phyloP scores from a whole-genome alignment of 208 protist species.

The Wallacemonas sp. region DNA sequence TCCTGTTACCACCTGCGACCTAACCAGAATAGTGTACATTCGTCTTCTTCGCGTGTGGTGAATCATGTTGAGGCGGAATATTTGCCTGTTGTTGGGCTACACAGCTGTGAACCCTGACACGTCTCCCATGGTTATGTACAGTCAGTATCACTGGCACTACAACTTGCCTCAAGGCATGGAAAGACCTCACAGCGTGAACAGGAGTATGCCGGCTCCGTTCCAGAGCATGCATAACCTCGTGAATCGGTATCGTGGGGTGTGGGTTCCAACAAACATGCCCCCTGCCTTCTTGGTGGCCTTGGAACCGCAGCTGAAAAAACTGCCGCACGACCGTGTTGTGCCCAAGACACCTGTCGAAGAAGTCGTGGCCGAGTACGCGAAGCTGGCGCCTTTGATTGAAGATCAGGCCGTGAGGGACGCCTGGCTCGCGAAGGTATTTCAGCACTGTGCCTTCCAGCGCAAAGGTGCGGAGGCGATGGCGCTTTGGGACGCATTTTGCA shows the following conservation, averaged over 20 bases:
- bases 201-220: conserved; percentile 65
- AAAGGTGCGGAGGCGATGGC: conserved; percentile 59
- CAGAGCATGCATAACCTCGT: conserved; percentile 59
- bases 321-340: conserved; percentile 74
- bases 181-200: conserved; percentile 78
- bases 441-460: conserved; percentile 84
- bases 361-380: conserved; percentile 76
- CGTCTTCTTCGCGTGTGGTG: conserved; percentile 18
- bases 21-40: background rate
- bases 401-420: conserved; percentile 63
- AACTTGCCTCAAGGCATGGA: conserved; percentile 89
- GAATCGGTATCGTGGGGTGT: conserved; percentile 86
- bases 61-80: conserved; percentile 62
- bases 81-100: conserved; percentile 57
- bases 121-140: conserved; percentile 88
- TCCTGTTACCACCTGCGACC: background rate
- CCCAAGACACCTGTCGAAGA: conserved; percentile 74
- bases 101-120: conserved; percentile 86
- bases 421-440: conserved; percentile 85
- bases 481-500: conserved; percentile 71
- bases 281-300: conserved; percentile 74
- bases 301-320: conserved; percentile 79
- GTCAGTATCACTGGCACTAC: conserved; percentile 90
- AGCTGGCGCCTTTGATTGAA: conserved; percentile 61
- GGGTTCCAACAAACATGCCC: conserved; percentile 83